Percentiles rank a stretch among this genome's conserved stretches.
phyloP scores from a whole-genome alignment of 331 rosid genomes.

The Cucumis variabilis region DNA sequence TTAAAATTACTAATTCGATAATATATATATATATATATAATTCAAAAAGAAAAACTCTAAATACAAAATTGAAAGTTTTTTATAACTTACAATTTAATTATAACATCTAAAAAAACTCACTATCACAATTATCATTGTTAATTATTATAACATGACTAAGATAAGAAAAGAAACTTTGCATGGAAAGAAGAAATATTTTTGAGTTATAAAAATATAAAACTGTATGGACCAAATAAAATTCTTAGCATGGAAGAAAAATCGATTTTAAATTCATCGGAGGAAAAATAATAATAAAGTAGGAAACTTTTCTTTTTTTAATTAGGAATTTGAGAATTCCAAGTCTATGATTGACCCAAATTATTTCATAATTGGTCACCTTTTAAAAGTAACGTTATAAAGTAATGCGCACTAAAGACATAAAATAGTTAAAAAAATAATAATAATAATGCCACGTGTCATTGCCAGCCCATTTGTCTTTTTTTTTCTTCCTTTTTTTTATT shows the following conservation, averaged over 20 bases:
- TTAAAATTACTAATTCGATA: too few species aligned
- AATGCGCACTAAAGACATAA: not conserved
- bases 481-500: too few species aligned
- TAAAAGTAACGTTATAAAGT: conserved; percentile 26
- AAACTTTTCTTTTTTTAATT: not conserved
- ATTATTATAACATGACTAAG: too few species aligned
- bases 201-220: not conserved
- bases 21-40: too few species aligned
- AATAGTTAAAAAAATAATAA: not conserved
- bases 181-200: not conserved
- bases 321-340: not conserved
- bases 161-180: not conserved
- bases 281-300: not conserved
- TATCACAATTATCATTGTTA: too few species aligned
- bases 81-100: too few species aligned
- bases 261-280: not conserved
- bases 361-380: conserved; percentile 1
- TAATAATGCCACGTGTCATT: not conserved
- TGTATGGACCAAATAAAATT: conserved; percentile 4
- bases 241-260: conserved; percentile 21
- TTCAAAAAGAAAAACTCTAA: too few species aligned
- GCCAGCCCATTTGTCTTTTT: not conserved
- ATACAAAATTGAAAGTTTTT: too few species aligned
- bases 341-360: conserved; percentile 22
- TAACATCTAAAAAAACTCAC: too few species aligned